phyloP scores from a whole-genome alignment of 371 early-diverging fungal genomes.

The Mucor velutinosus region DNA sequence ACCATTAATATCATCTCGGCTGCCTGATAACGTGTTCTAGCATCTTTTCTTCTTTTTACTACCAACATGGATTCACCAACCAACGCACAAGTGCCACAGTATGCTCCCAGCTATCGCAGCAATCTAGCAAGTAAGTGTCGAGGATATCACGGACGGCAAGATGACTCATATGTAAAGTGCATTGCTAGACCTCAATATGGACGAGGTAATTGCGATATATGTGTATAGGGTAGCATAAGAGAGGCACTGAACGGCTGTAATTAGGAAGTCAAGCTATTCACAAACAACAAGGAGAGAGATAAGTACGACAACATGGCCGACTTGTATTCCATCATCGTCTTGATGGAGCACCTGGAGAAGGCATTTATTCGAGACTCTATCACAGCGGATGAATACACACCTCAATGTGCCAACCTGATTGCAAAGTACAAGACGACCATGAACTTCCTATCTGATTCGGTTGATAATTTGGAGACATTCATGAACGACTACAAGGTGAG shows the following conservation, averaged over 20 bases:
- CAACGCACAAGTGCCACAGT: constrained; percentile 30
- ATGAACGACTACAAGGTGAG: constrained; percentile 81
- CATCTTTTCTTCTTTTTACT: not conserved
- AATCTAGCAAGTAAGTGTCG: constrained; percentile 19
- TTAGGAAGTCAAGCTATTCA: constrained; percentile 75
- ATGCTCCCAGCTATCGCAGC: constrained; percentile 35
- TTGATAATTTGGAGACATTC: constrained; percentile 76
- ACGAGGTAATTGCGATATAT: constrained; percentile 34
- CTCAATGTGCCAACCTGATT: constrained; percentile 87
- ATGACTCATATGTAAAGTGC: not conserved
- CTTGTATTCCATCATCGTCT: constrained; percentile 87
- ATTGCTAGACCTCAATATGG: constrained; percentile 37
- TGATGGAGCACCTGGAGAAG: constrained; percentile 89
- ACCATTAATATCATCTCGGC: not conserved
- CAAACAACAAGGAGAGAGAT: constrained; percentile 84
- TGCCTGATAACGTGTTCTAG: not conserved
- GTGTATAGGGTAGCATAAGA: not conserved
- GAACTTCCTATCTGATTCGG: constrained; percentile 71
- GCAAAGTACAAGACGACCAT: constrained; percentile 91
- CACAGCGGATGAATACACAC: constrained; percentile 83
- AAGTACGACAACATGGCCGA: constrained; percentile 92
- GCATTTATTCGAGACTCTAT: constrained; percentile 93
- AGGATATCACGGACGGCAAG: not conserved
- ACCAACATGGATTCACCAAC: constrained; percentile 32
- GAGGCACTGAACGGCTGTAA: not conserved